These are phyloP conservation scores for Populus hybrid DNA, from an alignment of 441 rosid genomes.

Conservation along the genomic window DNA sequence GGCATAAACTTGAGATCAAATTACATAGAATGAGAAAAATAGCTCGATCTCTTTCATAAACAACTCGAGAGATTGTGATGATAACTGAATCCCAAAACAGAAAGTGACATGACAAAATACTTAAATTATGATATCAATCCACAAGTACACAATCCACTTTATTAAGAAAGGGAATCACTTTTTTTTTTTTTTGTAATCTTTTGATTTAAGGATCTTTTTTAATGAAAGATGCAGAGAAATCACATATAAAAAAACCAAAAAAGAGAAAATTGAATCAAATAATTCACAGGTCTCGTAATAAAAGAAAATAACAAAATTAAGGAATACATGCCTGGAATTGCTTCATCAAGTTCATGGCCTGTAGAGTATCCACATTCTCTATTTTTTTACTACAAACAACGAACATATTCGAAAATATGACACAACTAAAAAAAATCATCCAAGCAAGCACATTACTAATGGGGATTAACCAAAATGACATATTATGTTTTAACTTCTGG, in stretches of 20 bases:
- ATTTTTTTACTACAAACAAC: conserved; percentile 49
- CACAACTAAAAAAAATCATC: background rate
- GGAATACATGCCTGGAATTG: conserved; percentile 43
- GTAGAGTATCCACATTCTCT: conserved; percentile 41
- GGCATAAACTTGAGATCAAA: background rate
- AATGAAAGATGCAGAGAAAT: conserved; percentile 13
- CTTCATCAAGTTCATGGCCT: conserved; percentile 69
- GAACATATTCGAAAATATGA: background rate
- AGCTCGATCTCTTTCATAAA: background rate
- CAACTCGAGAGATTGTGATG: background rate
- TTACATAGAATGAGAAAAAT: background rate
- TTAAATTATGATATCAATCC: background rate
- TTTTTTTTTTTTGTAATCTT: conserved; percentile 69
- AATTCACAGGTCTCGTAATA: background rate
- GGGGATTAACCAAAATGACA: conserved; percentile 8
- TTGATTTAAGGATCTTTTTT: conserved; percentile 54
- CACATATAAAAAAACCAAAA: conserved; percentile 4
- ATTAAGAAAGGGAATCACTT: conserved; percentile 36
- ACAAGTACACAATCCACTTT: background rate
- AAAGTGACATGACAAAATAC: background rate
- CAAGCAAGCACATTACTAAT: background rate
- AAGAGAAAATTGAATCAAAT: background rate
- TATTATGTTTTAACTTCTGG: conserved; percentile 62
- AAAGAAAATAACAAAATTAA: background rate
- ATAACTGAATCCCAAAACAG: background rate